These are phyloP conservation scores for Penicillium sp. DNA, from an alignment of 2,329 filamentous ascomycete genomes.

Conservation along the genomic window DNA sequence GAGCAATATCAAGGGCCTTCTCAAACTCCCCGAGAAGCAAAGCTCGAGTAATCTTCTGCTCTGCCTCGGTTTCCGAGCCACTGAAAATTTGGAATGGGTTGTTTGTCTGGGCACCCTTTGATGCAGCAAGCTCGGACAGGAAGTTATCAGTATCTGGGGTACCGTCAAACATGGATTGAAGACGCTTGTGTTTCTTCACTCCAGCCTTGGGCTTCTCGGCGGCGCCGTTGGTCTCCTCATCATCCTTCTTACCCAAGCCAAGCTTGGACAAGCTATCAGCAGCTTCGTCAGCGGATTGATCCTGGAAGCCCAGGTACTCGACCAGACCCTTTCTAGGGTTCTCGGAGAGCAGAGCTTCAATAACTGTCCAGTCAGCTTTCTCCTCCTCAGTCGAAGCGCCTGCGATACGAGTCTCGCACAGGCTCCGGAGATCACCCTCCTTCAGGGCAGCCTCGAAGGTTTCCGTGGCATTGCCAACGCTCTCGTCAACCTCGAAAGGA, in stretches of 20 bases:
- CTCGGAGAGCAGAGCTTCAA: conserved; percentile 81
- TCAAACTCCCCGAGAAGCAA: conserved; percentile 90
- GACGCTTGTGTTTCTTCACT: conserved; percentile 61
- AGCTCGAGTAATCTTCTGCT: conserved; percentile 83
- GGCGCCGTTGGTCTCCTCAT: conserved; percentile 45
- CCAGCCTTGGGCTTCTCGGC: conserved; percentile 47
- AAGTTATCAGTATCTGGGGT: conserved; percentile 78
- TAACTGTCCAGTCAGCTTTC: conserved; percentile 93
- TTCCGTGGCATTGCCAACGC: conserved; percentile 79
- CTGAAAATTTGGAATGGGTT: conserved; percentile 90
- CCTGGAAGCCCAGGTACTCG: conserved; percentile 84
- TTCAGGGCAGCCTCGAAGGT: conserved; percentile 82
- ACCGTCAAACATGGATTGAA: conserved; percentile 79
- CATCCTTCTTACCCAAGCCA: conserved; percentile 40
- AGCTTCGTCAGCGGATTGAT: conserved; percentile 53
- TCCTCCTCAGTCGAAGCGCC: conserved; percentile 82
- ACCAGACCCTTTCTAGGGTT: conserved; percentile 85
- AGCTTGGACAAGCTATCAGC: conserved; percentile 46
- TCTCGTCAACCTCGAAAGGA: conserved; percentile 84
- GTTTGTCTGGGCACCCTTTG: conserved; percentile 89
- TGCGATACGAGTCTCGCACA: conserved; percentile 78
- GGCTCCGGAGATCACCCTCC: conserved; percentile 71
- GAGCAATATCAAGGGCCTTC: conserved; percentile 81
- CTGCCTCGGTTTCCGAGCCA: conserved; percentile 78
- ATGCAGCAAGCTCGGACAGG: conserved; percentile 78